Base-by-base conservation (phyloP, 164 flowering plant genomes). In the Magnolia sinica region DNA sequence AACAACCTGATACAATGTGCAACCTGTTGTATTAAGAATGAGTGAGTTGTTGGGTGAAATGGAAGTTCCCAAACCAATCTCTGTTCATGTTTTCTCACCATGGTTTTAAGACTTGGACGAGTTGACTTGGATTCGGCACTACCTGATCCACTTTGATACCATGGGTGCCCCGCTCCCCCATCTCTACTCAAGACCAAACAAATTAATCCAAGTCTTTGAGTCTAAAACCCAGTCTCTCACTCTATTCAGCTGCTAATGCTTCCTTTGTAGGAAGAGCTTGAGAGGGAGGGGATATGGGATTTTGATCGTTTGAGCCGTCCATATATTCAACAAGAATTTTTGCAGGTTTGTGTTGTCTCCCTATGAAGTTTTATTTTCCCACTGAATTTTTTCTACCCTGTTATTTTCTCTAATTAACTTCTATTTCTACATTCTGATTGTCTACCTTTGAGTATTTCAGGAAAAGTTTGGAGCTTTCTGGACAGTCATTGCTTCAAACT, bases 281-380 rank as follows among this genome's bases (percentile, higher is more conserved):
- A 96, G 83, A 87, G 78, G 75, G 98, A 96, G 79, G 99, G 98
- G 66, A 80, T 96, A 74, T 92, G 97, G 95, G 98, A 96, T 78
- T 92, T 92, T 76, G 78, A 92, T 82, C 93, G 95, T 69, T 82
- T 96, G 84, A 91, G 87, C 76, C 85, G 79, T 68, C 98, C 99
- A 68, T 94, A 91, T 81, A 87, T 96, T 77, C 85, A 76, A 49
- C 88, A 85, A 73, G 85, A 89, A 71, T 67, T 85, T 73, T 83
- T 96, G 52, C 85, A 91, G 98, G 99, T 96, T 49, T 59, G 31
- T 61, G 29, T 63, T n/a, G 37, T 22, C 59, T 9, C 55, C 24
- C 58, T 20, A 58, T 22, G 29, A 27, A 29, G 37, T 73, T 59
- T 8, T 75, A 58, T 63, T 19, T 19, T 45, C 61, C 45, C 27